These are phyloP conservation scores for Aphanoascus verrucosus DNA, from an alignment of 2,329 filamentous ascomycete species.

Conservation along the genomic window DNA sequence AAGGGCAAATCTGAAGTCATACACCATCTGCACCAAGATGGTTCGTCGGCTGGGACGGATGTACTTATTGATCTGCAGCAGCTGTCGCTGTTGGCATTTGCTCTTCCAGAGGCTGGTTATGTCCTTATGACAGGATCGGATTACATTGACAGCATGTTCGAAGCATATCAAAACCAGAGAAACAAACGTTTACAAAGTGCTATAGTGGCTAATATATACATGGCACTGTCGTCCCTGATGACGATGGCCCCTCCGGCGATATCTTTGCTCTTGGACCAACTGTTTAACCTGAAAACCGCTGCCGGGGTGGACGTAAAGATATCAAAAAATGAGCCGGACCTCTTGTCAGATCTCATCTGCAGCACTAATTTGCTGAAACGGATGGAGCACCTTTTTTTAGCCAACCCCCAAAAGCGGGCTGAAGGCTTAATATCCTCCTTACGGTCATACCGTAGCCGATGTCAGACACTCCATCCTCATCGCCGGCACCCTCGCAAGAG, in stretches of 20 bases:
- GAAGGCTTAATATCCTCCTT: constrained; percentile 33
- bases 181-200: constrained; percentile 53
- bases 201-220: constrained; percentile 62
- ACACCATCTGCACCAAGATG: constrained; percentile 22
- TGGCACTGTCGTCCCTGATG: constrained; percentile 61
- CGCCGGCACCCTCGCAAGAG: constrained; percentile 33
- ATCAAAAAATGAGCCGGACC: constrained; percentile 40
- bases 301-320: constrained; percentile 50
- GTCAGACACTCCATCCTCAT: constrained; percentile 29
- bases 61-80: constrained; percentile 24
- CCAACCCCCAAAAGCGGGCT: constrained; percentile 30
- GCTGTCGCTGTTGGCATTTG: constrained; percentile 32
- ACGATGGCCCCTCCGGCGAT: constrained; percentile 57
- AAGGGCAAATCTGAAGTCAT: constrained; percentile 28
- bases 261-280: constrained; percentile 67
- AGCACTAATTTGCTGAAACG: constrained; percentile 58
- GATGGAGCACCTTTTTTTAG: constrained; percentile 28
- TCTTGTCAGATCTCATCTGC: constrained; percentile 74
- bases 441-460: constrained; percentile 31
- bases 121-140: constrained; percentile 76
- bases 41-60: constrained; percentile 14
- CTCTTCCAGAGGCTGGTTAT: constrained; percentile 37
- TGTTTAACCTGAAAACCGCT: constrained; percentile 66
- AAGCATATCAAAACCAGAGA: constrained; percentile 45
- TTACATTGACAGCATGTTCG: constrained; percentile 63